Conservation (phyloP, 192 early-diverging fungal genomes). For the Coemansia brasiliensis region DNA sequence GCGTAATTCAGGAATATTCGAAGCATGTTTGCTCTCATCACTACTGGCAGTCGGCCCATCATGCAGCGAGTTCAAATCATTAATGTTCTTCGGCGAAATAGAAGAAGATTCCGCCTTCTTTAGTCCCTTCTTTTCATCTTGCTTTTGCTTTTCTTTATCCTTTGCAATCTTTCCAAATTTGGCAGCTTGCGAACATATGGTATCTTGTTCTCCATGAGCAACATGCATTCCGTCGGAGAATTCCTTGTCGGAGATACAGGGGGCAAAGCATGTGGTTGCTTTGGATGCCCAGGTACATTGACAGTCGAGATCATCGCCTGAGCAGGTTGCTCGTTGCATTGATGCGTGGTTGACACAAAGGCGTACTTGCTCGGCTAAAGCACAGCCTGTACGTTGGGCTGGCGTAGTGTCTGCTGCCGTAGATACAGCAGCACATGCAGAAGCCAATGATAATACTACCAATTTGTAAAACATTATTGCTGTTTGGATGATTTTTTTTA, state of each 20-base stretch:
- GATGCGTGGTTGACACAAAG: slow-evolving; percentile 49
- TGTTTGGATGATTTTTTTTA: neutral
- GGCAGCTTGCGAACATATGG: slow-evolving; percentile 46
- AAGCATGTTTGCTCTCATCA: neutral
- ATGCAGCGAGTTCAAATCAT: slow-evolving; percentile 35
- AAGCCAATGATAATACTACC: slow-evolving; percentile 8
- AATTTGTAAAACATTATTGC: neutral
- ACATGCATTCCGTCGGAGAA: slow-evolving; percentile 42
- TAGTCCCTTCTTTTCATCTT: slow-evolving; percentile 37
- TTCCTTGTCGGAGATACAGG: slow-evolving; percentile 41
- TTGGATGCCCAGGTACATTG: slow-evolving; percentile 49
- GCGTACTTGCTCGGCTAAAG: slow-evolving; percentile 42
- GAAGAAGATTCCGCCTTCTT: slow-evolving; percentile 20
- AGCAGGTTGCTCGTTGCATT: slow-evolving; percentile 46
- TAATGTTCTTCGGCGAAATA: slow-evolving; percentile 20
- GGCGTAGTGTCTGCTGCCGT: neutral
- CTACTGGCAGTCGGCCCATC: neutral
- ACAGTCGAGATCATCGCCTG: slow-evolving; percentile 48
- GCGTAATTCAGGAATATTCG: no score
- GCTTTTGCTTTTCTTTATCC: slow-evolving; percentile 40
- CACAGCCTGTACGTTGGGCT: slow-evolving; percentile 15
- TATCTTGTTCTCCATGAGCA: slow-evolving; percentile 35
- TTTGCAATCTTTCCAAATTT: slow-evolving; percentile 51
- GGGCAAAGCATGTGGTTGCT: slow-evolving; percentile 39
- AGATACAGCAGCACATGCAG: slow-evolving; percentile 18